phyloP scores from a whole-genome alignment of 495 filamentous ascomycete genomes.

The Letharia lupina region DNA sequence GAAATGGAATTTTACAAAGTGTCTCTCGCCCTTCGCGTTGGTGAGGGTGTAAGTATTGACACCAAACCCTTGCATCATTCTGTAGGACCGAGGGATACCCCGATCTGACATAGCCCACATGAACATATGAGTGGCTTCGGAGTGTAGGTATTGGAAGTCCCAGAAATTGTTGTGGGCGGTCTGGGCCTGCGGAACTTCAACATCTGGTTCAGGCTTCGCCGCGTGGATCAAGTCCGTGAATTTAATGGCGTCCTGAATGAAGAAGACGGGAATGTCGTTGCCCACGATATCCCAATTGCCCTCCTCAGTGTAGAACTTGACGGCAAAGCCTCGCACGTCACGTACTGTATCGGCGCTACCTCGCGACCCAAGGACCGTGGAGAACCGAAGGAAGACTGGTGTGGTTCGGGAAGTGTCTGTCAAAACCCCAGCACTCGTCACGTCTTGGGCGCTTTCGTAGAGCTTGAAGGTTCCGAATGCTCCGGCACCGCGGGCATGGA shows the following conservation, averaged over 20 bases:
- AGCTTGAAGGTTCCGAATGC: slow-evolving; percentile 81
- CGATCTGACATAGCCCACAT: slow-evolving; percentile 75
- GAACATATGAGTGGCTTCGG: slow-evolving; percentile 78
- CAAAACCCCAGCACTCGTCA: slow-evolving; percentile 62
- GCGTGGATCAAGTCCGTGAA: slow-evolving; percentile 72
- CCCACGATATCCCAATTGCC: slow-evolving; percentile 57
- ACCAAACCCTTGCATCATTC: slow-evolving; percentile 90
- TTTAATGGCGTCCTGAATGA: slow-evolving; percentile 65
- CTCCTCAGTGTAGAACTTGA: slow-evolving; percentile 65
- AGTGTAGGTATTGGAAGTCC: slow-evolving; percentile 49
- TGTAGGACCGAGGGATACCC: slow-evolving; percentile 68
- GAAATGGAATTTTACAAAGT: slow-evolving; percentile 79
- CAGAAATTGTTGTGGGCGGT: slow-evolving; percentile 57
- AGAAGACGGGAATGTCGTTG: slow-evolving; percentile 61
- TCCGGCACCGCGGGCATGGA: slow-evolving; percentile 76
- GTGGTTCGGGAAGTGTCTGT: slow-evolving; percentile 75
- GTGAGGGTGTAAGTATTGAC: slow-evolving; percentile 74
- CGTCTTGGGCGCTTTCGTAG: slow-evolving; percentile 57
- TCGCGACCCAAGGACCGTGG: slow-evolving; percentile 68
- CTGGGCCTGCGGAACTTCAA: slow-evolving; percentile 57
- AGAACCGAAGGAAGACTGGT: slow-evolving; percentile 74
- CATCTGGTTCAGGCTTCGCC: slow-evolving; percentile 75
- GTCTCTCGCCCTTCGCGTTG: slow-evolving; percentile 61
- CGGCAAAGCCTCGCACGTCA: slow-evolving; percentile 73
- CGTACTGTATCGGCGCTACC: slow-evolving; percentile 75